Conservation (phyloP, 2,329 filamentous ascomycete genomes). For the Colletotrichum acutatum region DNA sequence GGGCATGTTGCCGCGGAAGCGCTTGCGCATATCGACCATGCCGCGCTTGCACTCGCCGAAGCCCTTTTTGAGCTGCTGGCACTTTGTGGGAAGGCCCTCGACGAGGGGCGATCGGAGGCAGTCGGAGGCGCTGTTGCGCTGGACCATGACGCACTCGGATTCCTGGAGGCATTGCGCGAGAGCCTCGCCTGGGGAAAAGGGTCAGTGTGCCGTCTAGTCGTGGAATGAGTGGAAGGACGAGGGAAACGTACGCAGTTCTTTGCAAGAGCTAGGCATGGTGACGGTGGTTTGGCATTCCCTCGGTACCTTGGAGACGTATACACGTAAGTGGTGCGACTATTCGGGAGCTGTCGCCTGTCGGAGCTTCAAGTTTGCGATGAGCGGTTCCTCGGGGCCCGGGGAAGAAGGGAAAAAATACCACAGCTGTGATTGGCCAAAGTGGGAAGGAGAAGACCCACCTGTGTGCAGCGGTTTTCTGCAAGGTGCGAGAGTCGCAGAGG, state of each 20-base stretch:
- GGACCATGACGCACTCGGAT: conserved; percentile 94
- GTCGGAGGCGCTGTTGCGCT: conserved; percentile 86
- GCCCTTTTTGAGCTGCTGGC: conserved; percentile 92
- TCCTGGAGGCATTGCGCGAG: conserved; percentile 95
- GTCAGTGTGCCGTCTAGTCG: conserved; percentile 1
- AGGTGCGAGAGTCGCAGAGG: conserved; percentile 22
- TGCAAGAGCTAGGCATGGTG: conserved; percentile 93
- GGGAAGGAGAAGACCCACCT: background rate
- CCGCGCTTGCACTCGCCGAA: conserved; percentile 96
- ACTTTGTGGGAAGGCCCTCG: conserved; percentile 85
- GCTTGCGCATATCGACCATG: conserved; percentile 98
- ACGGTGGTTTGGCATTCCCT: conserved; percentile 32
- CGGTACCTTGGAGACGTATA: background rate
- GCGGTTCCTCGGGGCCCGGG: background rate
- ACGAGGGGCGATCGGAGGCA: conserved; percentile 86
- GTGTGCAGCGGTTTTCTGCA: conserved; percentile 29
- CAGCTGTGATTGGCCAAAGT: conserved; percentile 11
- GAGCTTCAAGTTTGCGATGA: conserved; percentile 40
- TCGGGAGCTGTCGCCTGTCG: conserved; percentile 24
- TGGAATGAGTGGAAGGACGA: conserved; percentile 2
- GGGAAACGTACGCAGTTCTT: conserved; percentile 84
- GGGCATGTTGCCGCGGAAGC: conserved; percentile 93
- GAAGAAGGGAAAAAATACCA: background rate
- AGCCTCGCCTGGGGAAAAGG: conserved; percentile 75
- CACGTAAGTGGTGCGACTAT: conserved; percentile 25